Conservation (phyloP, 176 grass and related monocot species). For the Eragrostis curvula region DNA sequence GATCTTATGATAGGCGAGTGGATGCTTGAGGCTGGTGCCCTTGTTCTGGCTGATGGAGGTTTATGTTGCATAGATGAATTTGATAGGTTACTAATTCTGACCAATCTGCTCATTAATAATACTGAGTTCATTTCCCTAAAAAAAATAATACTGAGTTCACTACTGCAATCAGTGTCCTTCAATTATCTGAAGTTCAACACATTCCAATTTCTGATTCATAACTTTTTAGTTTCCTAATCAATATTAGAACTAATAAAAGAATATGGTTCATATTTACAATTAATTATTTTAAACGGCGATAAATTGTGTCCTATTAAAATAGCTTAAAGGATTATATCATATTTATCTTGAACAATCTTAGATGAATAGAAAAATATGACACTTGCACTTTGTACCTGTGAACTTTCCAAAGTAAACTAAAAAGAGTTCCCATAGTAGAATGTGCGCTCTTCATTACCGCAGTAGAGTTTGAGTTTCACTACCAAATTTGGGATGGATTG, state of each 20-base stretch:
- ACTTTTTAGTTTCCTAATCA: neutral
- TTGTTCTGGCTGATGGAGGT: constrained; percentile 97
- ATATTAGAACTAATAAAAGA: neutral
- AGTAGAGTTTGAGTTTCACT: too few relatives aligned
- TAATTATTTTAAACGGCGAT: neutral
- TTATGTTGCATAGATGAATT: constrained; percentile 99
- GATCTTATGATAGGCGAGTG: constrained; percentile 72
- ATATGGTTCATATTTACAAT: neutral
- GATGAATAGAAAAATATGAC: constrained; percentile 14
- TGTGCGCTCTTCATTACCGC: neutral
- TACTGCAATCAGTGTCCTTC: neutral
- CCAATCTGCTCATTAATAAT: neutral
- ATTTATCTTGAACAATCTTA: constrained; percentile 12
- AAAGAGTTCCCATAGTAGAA: neutral
- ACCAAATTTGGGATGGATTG: too few relatives aligned
- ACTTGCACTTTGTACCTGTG: neutral
- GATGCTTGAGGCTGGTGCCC: constrained; percentile 97
- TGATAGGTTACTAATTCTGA: constrained; percentile 66
- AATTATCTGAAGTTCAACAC: constrained; percentile 18
- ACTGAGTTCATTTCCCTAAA: too few relatives aligned
- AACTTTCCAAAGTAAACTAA: neutral
- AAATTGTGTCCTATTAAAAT: constrained; percentile 4
- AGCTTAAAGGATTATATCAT: constrained; percentile 10
- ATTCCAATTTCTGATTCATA: neutral
- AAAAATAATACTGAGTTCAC: neutral